Conservation (phyloP, 163 green algal species). For the Scenedesmus sp. region DNA sequence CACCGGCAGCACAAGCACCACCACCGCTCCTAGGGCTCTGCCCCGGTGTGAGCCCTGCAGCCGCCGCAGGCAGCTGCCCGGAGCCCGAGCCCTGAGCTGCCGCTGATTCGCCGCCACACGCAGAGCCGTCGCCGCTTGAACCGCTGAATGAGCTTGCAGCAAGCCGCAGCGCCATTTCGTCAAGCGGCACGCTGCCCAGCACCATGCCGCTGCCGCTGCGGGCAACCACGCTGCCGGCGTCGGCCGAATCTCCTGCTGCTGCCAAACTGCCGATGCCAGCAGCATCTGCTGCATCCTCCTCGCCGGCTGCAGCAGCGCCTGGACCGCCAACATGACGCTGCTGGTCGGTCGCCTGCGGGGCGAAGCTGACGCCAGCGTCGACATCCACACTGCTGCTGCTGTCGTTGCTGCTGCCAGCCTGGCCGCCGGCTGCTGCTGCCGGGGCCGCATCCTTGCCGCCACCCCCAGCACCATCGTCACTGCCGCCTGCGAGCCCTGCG, state of each 20-base stretch:
- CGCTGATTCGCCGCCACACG: neutral
- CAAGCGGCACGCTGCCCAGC: neutral
- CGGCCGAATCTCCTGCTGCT: neutral
- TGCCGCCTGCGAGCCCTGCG: neutral
- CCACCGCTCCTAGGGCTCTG: neutral
- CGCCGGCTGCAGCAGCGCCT: neutral
- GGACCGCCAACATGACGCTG: neutral
- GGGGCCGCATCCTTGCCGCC: too few relatives aligned
- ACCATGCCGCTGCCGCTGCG: constrained; percentile 2
- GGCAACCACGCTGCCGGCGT: constrained; percentile 3
- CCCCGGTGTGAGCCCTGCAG: neutral
- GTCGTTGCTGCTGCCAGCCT: neutral
- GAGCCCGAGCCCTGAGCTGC: neutral
- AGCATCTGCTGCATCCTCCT: neutral
- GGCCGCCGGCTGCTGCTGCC: neutral
- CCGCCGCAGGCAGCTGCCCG: neutral
- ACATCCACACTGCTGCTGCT: neutral
- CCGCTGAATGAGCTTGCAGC: too few relatives aligned
- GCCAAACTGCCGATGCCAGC: neutral
- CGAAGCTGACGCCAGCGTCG: neutral
- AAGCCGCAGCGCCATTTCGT: constrained; percentile 21
- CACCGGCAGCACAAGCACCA: neutral
- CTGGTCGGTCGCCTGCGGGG: neutral
- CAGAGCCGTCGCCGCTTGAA: neutral
- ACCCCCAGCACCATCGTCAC: neutral